Percentiles rank a stretch among this genome's conserved stretches.
These are phyloP conservation scores for Tilletia walkeri DNA, from an alignment of 1,284 basidiomycete genomes.

Conservation along the genomic window DNA sequence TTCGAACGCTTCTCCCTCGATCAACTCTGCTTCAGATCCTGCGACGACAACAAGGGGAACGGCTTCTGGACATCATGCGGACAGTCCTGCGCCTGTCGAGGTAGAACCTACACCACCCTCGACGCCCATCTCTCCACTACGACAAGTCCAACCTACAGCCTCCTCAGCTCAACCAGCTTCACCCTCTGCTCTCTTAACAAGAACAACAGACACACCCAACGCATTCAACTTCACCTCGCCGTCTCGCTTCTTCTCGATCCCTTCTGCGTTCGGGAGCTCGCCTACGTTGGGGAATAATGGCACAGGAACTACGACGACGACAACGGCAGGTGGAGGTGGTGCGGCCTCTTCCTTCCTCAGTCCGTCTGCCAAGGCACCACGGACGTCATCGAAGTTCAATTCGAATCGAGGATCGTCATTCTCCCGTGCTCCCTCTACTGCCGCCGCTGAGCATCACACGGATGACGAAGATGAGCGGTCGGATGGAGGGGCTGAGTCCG, in stretches of 20 bases:
- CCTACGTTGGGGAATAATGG: not conserved
- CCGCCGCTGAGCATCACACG: not conserved
- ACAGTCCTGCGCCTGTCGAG: not conserved
- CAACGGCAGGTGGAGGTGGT: not conserved
- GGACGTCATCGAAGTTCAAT: not conserved
- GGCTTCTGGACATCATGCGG: not conserved
- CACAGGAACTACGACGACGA: not conserved
- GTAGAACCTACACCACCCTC: not conserved
- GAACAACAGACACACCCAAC: not conserved
- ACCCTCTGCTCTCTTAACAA: not conserved
- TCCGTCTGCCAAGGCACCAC: not conserved
- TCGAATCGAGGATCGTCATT: not conserved
- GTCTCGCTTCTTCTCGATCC: constrained; percentile 7
- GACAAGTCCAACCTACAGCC: no score
- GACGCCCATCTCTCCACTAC: not conserved
- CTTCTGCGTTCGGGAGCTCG: not conserved
- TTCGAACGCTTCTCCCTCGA: not conserved
- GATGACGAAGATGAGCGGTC: constrained; percentile 11
- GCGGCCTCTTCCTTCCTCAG: not conserved
- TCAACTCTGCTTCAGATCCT: not conserved
- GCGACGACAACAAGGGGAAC: not conserved
- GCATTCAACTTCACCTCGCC: constrained; percentile 7
- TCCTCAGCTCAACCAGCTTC: no score
- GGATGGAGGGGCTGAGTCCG: not conserved
- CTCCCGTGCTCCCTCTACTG: not conserved